These are phyloP conservation scores for Coelastrella sp. DNA, from an alignment of 139 green algal species.

Conservation along the genomic window DNA sequence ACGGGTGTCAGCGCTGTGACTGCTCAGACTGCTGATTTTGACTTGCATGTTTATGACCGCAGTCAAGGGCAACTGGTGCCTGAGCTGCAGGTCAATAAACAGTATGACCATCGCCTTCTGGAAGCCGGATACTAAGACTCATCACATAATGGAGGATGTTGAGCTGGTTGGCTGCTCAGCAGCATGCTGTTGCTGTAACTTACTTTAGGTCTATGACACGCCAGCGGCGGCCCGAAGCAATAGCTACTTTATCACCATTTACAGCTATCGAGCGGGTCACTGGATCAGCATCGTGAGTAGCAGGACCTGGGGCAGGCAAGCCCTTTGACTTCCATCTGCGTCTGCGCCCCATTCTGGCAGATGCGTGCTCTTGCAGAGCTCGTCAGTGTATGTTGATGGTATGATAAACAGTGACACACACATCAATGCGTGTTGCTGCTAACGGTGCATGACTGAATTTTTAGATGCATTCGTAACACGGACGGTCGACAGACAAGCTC, in stretches of 20 bases:
- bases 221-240: conserved; percentile 29
- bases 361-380: no score
- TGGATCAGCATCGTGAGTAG: conserved; percentile 30
- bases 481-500: no score
- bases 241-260: not conserved
- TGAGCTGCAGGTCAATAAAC: no score
- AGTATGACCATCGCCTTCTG: no score
- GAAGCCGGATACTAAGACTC: no score
- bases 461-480: no score
- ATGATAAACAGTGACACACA: no score
- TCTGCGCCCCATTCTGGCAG: conserved; percentile 5
- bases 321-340: conserved; percentile 36
- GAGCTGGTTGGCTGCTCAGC: not conserved
- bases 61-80: no score
- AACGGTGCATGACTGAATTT: no score
- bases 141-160: no score
- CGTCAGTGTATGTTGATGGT: not conserved
- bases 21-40: not conserved
- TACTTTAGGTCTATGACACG: conserved; percentile 34
- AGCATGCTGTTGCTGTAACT: not conserved
- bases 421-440: no score
- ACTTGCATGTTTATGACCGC: no score
- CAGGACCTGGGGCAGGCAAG: not conserved
- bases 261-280: conserved; percentile 16
- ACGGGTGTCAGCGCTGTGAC: not conserved